phyloP scores from a whole-genome alignment of 352 stramenopile species.

The Phytophthora sojae region DNA sequence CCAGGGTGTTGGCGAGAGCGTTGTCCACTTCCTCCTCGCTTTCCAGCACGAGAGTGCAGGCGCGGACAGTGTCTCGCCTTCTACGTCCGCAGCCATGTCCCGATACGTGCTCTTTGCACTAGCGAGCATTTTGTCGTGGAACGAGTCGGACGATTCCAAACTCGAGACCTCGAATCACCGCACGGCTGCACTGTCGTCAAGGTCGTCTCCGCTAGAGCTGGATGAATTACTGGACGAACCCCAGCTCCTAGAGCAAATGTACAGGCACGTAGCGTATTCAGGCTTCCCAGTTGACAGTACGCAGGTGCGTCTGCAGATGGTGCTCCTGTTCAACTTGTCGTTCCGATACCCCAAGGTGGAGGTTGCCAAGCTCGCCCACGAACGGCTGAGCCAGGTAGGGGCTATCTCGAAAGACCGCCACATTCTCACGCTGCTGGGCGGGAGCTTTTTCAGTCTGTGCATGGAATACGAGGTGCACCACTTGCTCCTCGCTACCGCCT shows the following conservation, averaged over 20 bases:
- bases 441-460: conserved; percentile 72
- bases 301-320: conserved; percentile 68
- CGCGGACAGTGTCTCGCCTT: background rate
- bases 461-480: conserved; percentile 68
- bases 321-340: conserved; percentile 81
- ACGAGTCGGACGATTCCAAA: conserved; percentile 35
- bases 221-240: conserved; percentile 63
- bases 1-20: conserved; percentile 43
- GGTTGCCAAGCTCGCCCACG: conserved; percentile 44
- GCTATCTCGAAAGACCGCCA: conserved; percentile 18
- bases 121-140: conserved; percentile 72
- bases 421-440: conserved; percentile 52
- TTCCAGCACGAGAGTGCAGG: conserved; percentile 46
- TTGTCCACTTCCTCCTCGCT: conserved; percentile 64
- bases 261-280: conserved; percentile 52
- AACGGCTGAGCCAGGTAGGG: conserved; percentile 49
- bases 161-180: background rate
- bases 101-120: conserved; percentile 72
- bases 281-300: conserved; percentile 46
- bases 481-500: conserved; percentile 41
- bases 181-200: conserved; percentile 2
- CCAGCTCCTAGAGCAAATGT: conserved; percentile 51
- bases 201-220: conserved; percentile 22
- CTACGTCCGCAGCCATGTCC: conserved; percentile 37
- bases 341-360: conserved; percentile 71